These are phyloP conservation scores for Rhododendron williamsianum DNA, from an alignment of 148 eudicot species.

Conservation along the genomic window DNA sequence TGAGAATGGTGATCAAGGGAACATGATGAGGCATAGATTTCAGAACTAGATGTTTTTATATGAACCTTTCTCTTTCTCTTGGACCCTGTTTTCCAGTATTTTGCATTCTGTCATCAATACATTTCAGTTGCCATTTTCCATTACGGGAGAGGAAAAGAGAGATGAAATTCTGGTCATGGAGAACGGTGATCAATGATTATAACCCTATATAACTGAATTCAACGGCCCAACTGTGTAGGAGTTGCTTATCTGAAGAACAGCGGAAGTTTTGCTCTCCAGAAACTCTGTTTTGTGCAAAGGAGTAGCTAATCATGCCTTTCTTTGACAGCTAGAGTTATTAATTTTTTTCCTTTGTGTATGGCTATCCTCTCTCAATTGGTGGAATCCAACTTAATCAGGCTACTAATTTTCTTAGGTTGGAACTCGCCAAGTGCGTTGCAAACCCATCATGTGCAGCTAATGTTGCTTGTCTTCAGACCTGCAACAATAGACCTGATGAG, in stretches of 20 bases:
- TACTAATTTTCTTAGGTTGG: slow-evolving; percentile 48
- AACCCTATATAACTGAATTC: neutral
- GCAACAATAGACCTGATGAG: slow-evolving; percentile 94
- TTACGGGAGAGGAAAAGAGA: neutral
- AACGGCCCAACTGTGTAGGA: neutral
- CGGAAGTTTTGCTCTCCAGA: neutral
- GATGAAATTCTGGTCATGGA: neutral
- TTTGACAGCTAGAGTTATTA: neutral
- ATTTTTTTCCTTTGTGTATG: neutral
- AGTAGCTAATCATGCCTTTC: neutral
- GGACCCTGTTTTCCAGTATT: neutral
- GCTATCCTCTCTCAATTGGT: neutral
- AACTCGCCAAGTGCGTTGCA: slow-evolving; percentile 91
- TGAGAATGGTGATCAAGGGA: neutral
- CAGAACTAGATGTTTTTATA: neutral
- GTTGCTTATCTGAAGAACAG: neutral
- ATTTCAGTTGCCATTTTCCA: neutral
- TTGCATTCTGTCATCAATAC: neutral
- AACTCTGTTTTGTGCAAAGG: neutral
- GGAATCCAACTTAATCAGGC: slow-evolving; percentile 14
- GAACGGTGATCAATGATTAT: neutral
- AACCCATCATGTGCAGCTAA: slow-evolving; percentile 99
- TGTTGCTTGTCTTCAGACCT: slow-evolving; percentile 95
- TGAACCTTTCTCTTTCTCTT: neutral
- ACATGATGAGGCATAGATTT: neutral